Percentiles rank a stretch among this genome's conserved stretches.
These are phyloP conservation scores for Fomitopsis serialis DNA, from an alignment of 768 basidiomycete species.

Conservation along the genomic window DNA sequence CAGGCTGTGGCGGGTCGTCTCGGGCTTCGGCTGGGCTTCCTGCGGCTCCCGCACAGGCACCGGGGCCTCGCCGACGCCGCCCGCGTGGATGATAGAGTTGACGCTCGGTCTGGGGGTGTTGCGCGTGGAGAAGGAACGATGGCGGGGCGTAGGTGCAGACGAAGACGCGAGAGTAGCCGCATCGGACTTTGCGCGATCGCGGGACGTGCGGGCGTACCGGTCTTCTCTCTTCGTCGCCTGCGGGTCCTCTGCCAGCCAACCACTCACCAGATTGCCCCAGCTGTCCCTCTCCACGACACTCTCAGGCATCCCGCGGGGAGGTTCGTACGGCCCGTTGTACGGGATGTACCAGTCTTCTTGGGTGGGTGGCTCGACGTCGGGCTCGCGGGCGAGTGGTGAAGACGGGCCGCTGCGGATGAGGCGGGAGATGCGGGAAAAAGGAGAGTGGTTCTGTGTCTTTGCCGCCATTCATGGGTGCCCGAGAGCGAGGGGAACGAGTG, in stretches of 20 bases:
- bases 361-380: slow-evolving; percentile 1
- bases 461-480: slow-evolving; percentile 5
- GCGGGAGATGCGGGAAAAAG: slow-evolving; percentile 35
- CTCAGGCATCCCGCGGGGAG: slow-evolving; percentile 20
- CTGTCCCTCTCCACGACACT: slow-evolving; percentile 22
- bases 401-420: slow-evolving; percentile 22
- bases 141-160: slow-evolving; percentile 30
- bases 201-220: slow-evolving; percentile 7
- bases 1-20: slow-evolving; percentile 39
- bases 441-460: slow-evolving; percentile 17
- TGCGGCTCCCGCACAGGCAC: slow-evolving; percentile 21
- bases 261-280: slow-evolving; percentile 26
- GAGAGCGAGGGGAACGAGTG: not conserved
- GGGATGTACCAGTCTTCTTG: slow-evolving; percentile 55
- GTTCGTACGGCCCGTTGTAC: slow-evolving; percentile 59
- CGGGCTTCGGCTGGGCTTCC: slow-evolving; percentile 23
- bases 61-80: slow-evolving; percentile 67
- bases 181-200: slow-evolving; percentile 34
- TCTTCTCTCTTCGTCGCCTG: slow-evolving; percentile 3
- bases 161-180: slow-evolving; percentile 37
- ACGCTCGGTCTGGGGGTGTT: slow-evolving; percentile 20
- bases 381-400: slow-evolving; percentile 10
- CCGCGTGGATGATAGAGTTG: slow-evolving; percentile 40
- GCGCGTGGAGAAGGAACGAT: slow-evolving; percentile 8
- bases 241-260: slow-evolving; percentile 18